Evolutionary conservation across 495 filamentous ascomycete genomes (phyloP).

Genomic region (Articulospora tetracladia): DNA sequence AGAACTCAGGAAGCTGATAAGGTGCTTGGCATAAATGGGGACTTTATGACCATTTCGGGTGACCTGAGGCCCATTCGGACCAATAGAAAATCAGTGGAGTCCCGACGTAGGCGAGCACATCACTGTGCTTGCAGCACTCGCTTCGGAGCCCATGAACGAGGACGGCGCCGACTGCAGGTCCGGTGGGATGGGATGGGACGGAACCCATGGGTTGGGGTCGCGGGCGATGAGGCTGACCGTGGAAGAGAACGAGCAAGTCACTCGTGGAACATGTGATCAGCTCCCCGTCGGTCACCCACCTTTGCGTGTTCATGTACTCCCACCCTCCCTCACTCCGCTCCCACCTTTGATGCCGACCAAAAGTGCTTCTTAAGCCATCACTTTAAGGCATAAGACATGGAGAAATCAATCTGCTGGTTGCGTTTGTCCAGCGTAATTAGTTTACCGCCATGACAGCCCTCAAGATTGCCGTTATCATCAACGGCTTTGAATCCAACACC

Average conservation of each 20-base stretch:
- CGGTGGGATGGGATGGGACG: background rate
- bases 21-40: constrained; percentile 14
- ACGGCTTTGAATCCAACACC: constrained; percentile 38
- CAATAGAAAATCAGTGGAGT: no score
- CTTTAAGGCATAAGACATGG: background rate
- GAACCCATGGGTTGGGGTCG: background rate
- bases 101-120: no score
- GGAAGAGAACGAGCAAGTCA: no score
- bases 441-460: background rate
- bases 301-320: background rate
- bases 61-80: background rate
- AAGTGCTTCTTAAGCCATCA: background rate
- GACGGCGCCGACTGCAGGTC: background rate
- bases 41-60: constrained; percentile 4
- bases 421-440: background rate
- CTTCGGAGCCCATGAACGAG: no score
- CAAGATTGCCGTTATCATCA: constrained; percentile 41
- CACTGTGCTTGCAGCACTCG: no score
- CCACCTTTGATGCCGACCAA: background rate
- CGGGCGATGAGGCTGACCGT: no score
- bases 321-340: background rate
- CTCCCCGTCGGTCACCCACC: background rate
- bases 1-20: constrained; percentile 3
- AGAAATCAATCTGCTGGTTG: background rate
- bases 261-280: background rate